phyloP scores from a whole-genome alignment of 129 eudicot genomes.

The Oenanthe sinensis region DNA sequence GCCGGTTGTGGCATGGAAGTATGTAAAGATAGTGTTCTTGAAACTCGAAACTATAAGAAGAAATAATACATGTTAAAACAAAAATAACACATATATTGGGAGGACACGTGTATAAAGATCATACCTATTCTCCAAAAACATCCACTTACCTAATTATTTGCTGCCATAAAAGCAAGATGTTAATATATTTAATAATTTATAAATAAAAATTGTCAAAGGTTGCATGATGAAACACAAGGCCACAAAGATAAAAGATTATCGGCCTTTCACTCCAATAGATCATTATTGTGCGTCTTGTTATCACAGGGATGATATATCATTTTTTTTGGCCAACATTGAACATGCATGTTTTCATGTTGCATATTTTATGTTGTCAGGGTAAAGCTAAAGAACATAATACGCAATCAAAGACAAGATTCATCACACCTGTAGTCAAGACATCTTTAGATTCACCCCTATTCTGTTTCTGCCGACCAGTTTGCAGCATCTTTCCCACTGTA shows the following conservation, averaged over 20 bases:
- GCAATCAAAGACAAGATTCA: background rate
- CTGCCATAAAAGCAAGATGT: background rate
- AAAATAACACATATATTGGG: background rate
- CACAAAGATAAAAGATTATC: background rate
- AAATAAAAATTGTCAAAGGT: background rate
- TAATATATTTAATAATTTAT: background rate
- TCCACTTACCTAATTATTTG: background rate
- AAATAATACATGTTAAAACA: background rate
- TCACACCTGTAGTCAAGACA: background rate
- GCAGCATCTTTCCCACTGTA: constrained; percentile 8
- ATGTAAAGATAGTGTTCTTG: background rate
- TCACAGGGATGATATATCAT: background rate
- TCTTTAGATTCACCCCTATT: constrained; percentile 15
- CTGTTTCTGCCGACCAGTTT: constrained; percentile 8
- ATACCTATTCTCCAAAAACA: background rate
- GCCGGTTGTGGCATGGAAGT: background rate
- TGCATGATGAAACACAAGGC: background rate
- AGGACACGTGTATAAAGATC: background rate
- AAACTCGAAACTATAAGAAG: background rate
- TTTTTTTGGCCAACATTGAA: background rate
- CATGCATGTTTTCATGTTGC: background rate
- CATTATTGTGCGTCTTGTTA: background rate
- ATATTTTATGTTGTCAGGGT: background rate
- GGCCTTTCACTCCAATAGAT: background rate
- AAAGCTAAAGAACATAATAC: background rate